Conservation (phyloP, 2,329 filamentous ascomycete species). For the Stachybotrys echinatus region DNA sequence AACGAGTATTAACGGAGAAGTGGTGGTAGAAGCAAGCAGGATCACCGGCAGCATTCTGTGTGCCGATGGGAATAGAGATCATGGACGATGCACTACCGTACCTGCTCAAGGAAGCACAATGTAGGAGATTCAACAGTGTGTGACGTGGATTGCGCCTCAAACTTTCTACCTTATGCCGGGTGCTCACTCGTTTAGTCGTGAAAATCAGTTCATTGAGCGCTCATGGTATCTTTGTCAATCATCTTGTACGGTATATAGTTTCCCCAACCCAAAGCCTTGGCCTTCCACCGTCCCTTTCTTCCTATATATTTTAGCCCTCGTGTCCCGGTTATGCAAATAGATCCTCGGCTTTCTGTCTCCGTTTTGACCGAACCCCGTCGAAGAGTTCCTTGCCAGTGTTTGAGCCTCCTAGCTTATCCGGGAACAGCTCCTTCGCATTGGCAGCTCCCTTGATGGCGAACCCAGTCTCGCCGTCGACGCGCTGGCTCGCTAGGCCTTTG, state of each 20-base stretch:
- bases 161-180: too few relatives aligned
- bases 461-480: constrained; percentile 36
- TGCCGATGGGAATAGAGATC: too few relatives aligned
- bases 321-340: constrained; percentile 51
- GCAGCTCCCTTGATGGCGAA: constrained; percentile 62
- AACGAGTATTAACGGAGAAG: constrained; percentile 51
- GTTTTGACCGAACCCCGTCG: constrained; percentile 42
- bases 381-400: constrained; percentile 69
- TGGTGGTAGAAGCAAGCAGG: constrained; percentile 60
- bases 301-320: background rate
- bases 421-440: constrained; percentile 62
- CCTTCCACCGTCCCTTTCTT: constrained; percentile 7
- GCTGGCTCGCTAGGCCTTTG: constrained; percentile 49
- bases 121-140: too few relatives aligned
- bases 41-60: too few relatives aligned
- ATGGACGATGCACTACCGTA: too few relatives aligned
- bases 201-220: background rate
- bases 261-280: constrained; percentile 5
- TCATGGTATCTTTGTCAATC: constrained; percentile 14
- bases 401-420: constrained; percentile 48
- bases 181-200: too few relatives aligned
- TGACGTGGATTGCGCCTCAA: too few relatives aligned
- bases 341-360: constrained; percentile 66
- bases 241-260: background rate
- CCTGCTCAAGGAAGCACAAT: too few relatives aligned